Conservation (phyloP, 139 green algal genomes). For the Zygnema cylindricum region DNA sequence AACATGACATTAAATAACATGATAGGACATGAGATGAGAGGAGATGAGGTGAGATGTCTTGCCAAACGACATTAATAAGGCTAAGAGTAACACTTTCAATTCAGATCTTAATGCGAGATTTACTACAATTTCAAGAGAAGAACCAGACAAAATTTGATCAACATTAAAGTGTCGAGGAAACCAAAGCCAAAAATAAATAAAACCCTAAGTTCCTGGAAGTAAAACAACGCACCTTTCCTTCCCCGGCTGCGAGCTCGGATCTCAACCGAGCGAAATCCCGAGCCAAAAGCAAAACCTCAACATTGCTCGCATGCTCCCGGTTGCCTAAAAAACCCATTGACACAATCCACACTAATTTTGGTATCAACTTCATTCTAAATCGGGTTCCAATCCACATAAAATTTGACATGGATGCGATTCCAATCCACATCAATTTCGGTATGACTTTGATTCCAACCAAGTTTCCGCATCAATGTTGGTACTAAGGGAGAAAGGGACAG, state of each 20-base stretch:
- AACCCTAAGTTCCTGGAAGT: too few relatives aligned
- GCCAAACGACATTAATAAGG: too few relatives aligned
- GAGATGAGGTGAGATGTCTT: too few relatives aligned
- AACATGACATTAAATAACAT: too few relatives aligned
- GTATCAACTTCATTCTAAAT: not conserved
- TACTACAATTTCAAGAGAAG: too few relatives aligned
- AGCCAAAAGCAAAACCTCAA: conserved; percentile 23
- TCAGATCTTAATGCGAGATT: too few relatives aligned
- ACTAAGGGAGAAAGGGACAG: too few relatives aligned
- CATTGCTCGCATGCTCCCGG: not conserved
- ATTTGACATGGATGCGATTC: not conserved
- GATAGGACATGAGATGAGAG: too few relatives aligned
- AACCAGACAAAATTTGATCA: too few relatives aligned
- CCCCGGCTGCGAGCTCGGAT: not conserved
- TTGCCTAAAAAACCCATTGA: conserved; percentile 1
- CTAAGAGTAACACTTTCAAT: too few relatives aligned
- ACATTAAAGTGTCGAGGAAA: too few relatives aligned
- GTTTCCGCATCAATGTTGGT: not conserved
- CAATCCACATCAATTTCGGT: not conserved
- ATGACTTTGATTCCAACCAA: not conserved
- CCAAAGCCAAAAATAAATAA: too few relatives aligned
- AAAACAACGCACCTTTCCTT: conserved; percentile 10
- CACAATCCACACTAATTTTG: not conserved
- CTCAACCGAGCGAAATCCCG: conserved; percentile 29
- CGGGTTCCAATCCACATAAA: not conserved